Percentiles rank a stretch among this genome's conserved stretches.
These are phyloP conservation scores for Phyllosticta capitalensis DNA, from an alignment of 2,329 filamentous ascomycete species.

Conservation along the genomic window DNA sequence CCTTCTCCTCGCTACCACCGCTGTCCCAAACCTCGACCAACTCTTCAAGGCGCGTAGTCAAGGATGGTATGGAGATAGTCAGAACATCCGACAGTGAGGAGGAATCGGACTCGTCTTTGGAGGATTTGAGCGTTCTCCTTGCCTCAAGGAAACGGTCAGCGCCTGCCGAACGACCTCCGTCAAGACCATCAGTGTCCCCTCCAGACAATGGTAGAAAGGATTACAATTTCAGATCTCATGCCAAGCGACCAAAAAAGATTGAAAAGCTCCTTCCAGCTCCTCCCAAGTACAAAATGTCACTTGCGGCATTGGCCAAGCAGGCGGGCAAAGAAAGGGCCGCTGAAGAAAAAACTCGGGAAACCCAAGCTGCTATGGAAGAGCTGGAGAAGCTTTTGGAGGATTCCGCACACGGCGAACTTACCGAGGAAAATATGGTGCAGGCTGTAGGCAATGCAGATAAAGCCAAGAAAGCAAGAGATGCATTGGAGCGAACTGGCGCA, in stretches of 20 bases:
- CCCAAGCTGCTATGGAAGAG: conserved; percentile 32
- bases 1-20: conserved; percentile 18
- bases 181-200: conserved; percentile 12
- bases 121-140: conserved; percentile 24
- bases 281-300: conserved; percentile 25
- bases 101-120: conserved; percentile 35
- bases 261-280: not conserved
- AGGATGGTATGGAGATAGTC: conserved; percentile 41
- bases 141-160: conserved; percentile 10
- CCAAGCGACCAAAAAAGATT: not conserved
- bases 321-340: not conserved
- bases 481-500: conserved; percentile 50
- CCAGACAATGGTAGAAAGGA: conserved; percentile 1
- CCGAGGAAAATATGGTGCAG: not conserved
- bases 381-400: conserved; percentile 33
- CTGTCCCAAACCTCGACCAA: conserved; percentile 11
- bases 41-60: conserved; percentile 44
- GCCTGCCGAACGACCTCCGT: conserved; percentile 9
- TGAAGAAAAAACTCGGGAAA: conserved; percentile 27
- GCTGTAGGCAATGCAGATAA: not conserved
- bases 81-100: conserved; percentile 65
- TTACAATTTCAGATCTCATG: not conserved
- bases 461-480: not conserved
- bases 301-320: conserved; percentile 30
- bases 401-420: not conserved